Evolutionary conservation across 768 basidiomycete genomes (phyloP).

Genomic region (Suillus americanus): DNA sequence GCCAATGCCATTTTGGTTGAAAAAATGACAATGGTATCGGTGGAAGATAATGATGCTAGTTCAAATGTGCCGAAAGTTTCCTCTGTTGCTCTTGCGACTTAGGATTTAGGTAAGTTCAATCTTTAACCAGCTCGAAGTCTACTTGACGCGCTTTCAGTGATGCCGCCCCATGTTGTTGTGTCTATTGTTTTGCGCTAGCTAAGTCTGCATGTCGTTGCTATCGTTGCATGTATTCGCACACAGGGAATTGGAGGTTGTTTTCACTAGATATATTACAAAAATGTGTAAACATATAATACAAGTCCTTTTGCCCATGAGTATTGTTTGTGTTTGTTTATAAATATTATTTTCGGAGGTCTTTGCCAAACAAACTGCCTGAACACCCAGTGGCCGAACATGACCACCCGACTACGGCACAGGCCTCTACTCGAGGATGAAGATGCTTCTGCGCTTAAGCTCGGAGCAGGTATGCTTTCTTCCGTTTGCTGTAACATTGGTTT

Average conservation of each 20-base stretch:
- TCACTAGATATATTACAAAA: slow-evolving; percentile 34
- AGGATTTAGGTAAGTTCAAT: slow-evolving; percentile 20
- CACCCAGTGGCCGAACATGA: slow-evolving; percentile 47
- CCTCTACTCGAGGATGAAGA: slow-evolving; percentile 78
- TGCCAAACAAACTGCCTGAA: slow-evolving; percentile 41
- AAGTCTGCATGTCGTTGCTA: slow-evolving; percentile 29
- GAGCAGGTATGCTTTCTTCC: slow-evolving; percentile 48
- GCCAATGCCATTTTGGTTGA: slow-evolving; percentile 37
- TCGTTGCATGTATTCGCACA: slow-evolving; percentile 24
- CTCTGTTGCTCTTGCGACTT: slow-evolving; percentile 26
- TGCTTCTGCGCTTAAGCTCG: slow-evolving; percentile 81
- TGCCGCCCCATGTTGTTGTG: slow-evolving; percentile 8
- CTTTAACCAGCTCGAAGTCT: slow-evolving; percentile 4
- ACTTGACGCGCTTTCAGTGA: slow-evolving; percentile 12
- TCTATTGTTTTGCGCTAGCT: slow-evolving; percentile 19
- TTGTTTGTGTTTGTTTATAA: slow-evolving; percentile 11
- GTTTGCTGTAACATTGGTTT: neutral
- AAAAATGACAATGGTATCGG: slow-evolving; percentile 36
- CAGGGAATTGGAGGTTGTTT: slow-evolving; percentile 20
- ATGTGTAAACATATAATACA: slow-evolving; percentile 39
- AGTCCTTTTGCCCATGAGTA: slow-evolving; percentile 9
- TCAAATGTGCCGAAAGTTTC: slow-evolving; percentile 17
- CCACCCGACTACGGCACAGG: slow-evolving; percentile 62
- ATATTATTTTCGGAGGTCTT: slow-evolving; percentile 31
- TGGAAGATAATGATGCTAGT: slow-evolving; percentile 28